Evolutionary conservation across 768 basidiomycete species (phyloP).

Genomic region (Amanita subjunquillea): DNA sequence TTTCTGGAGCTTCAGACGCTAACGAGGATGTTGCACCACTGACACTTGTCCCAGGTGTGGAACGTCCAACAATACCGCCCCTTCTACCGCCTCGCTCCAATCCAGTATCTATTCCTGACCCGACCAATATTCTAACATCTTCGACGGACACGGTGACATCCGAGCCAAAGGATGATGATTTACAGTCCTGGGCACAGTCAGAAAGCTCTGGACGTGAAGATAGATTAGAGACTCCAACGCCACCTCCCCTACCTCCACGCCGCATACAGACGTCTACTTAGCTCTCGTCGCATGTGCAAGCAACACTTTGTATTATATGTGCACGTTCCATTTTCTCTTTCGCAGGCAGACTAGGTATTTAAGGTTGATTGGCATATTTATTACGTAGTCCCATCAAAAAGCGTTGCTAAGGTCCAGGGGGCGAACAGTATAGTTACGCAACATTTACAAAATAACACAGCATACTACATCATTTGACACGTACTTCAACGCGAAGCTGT

Average conservation of each 20-base stretch:
- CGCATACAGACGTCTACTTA: conserved; percentile 13
- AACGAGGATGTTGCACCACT: conserved; percentile 19
- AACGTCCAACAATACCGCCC: conserved; percentile 13
- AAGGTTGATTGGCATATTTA: too few species aligned
- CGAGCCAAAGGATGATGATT: conserved; percentile 38
- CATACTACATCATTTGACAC: too few species aligned
- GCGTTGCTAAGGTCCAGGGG: too few species aligned
- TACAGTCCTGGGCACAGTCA: conserved; percentile 6
- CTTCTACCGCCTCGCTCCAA: conserved; percentile 32
- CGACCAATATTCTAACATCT: conserved; percentile 8
- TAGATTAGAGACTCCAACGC: not conserved
- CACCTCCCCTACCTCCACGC: conserved; percentile 21
- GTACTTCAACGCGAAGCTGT: too few species aligned
- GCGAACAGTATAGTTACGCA: too few species aligned
- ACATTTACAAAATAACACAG: too few species aligned
- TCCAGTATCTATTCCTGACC: conserved; percentile 14
- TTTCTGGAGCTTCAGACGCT: conserved; percentile 7
- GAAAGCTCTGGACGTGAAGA: not conserved
- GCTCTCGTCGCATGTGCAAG: not conserved
- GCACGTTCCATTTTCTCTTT: not conserved
- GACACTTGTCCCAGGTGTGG: conserved; percentile 5
- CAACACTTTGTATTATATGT: conserved; percentile 1
- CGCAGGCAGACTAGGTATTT: not conserved
- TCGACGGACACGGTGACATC: conserved; percentile 17
- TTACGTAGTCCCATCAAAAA: too few species aligned